Base-by-base conservation (phyloP, 257 asterid species). In the Leptodermis oblonga region DNA sequence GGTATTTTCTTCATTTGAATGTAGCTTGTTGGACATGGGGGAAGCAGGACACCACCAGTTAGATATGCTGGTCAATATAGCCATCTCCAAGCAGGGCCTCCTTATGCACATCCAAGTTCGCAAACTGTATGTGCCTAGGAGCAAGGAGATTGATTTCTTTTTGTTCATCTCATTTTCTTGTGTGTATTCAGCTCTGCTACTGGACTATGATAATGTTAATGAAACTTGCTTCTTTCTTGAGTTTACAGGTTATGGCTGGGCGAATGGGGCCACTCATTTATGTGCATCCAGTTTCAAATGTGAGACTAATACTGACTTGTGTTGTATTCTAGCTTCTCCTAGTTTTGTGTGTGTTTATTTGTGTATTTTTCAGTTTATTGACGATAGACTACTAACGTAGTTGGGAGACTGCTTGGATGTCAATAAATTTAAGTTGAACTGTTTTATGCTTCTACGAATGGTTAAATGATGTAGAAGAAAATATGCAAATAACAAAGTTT, bases 201-300 rank as follows among this genome's bases (percentile, higher is more conserved):
- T 68, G 31, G 26, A 26, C 9, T 26, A 52, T 34, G 33, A 72
- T 56, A 54, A 28, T 43, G 54, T 23, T 34, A 8, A 42, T 22
- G 56, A 23, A 65, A 36, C 18, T 36, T 20, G 30, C 39, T 68
- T 10, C 18, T 22, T 67, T 69, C 65, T 73, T 67, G 54, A 43
- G 13, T 81, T 81, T 77, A 65, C 86, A 91, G 97, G 86, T 83
- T 71, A 82, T 82, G 88, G 74, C 81, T 77, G 92, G 90, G 71
- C 84, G 90, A 48, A 63, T 74, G 67, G 89, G 87, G 61, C 87
- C 91, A 55, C 83, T 85, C 74, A 86, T 86, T 77, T 83, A 84
- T 64, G 66, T 85, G 86, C 92, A 87, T 81, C 93, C 92, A 28
- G 73, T 86, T 78, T 67, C 96, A 62, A 77, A 82, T 76, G 97